Evolutionary conservation across 768 basidiomycete species (phyloP).

Genomic region (Crassisporium funariophilum): DNA sequence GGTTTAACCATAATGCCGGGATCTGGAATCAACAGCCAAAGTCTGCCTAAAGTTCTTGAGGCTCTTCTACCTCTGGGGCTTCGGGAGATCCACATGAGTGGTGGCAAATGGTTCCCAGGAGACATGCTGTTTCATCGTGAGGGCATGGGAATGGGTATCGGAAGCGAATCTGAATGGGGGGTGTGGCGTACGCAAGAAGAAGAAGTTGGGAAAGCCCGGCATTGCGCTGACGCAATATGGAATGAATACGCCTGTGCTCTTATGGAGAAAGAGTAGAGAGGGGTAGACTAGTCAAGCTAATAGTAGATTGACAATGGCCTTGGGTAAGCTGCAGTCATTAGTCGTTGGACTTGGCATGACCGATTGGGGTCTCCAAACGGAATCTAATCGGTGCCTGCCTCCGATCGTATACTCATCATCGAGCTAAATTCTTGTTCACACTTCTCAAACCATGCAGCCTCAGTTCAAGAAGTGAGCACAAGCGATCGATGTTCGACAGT

Average conservation of each 20-base stretch:
- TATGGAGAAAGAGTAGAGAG: neutral
- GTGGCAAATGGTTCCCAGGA: constrained; percentile 62
- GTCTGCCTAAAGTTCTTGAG: constrained; percentile 49
- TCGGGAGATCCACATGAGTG: constrained; percentile 75
- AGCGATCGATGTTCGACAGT: too few relatives aligned
- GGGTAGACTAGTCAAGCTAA: too few relatives aligned
- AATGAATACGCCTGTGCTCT: constrained; percentile 21
- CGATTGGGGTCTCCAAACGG: too few relatives aligned
- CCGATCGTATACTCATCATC: too few relatives aligned
- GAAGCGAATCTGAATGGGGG: constrained; percentile 59
- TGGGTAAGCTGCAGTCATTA: too few relatives aligned
- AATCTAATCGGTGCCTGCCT: too few relatives aligned
- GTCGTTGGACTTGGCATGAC: too few relatives aligned
- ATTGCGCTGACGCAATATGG: constrained; percentile 43
- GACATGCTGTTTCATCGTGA: constrained; percentile 51
- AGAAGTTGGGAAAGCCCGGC: constrained; percentile 52
- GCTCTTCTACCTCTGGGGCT: constrained; percentile 58
- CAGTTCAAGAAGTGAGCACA: too few relatives aligned
- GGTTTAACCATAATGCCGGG: constrained; percentile 66
- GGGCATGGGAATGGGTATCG: constrained; percentile 70
- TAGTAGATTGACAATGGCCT: too few relatives aligned
- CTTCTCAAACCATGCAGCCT: too few relatives aligned
- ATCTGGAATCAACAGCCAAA: constrained; percentile 69
- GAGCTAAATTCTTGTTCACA: too few relatives aligned
- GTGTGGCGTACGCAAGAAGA: constrained; percentile 66